Base-by-base conservation (phyloP, 495 filamentous ascomycete species). In the Annulohypoxylon nitens region DNA sequence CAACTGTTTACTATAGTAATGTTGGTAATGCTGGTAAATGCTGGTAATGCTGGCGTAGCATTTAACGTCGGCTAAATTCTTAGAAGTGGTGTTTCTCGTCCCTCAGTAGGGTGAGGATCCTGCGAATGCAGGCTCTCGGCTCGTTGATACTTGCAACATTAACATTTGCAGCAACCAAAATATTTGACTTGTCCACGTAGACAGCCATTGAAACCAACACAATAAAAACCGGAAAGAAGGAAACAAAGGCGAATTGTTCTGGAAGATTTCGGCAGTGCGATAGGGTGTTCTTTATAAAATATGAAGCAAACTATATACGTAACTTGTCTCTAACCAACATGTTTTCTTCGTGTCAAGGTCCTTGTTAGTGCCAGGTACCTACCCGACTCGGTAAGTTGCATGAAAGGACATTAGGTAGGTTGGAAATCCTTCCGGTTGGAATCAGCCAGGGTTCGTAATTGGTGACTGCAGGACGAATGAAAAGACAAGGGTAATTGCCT, bases 11-110 rank as follows among this genome's bases (percentile, higher is more conserved):
- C 43, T 47, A 47, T 47, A 47, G n/a, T 47, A 47, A 47, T 47
- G 43, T 47, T 47, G 30, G 30, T 47, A 47, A 47, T 47, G 43
- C 18, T 47, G 41, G 41, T 45, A 41, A 23, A 47, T 47, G 43
- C 18, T 47, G 41, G 41, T 45, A 41, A 23, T 41, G 37, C 10
- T 39, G 34, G 36, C 50, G 65, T 61, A 65, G 36, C 61, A 61
- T 62, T 45, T 58, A 51, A 53, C 48, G 43, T 33, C 71, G 71
- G 71, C 66, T 74, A 74, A 74, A 74, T 39, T 62, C 12, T 43
- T 45, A 55, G n/a, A 66, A 50, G 66, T 37, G 66, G 48, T 53
- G 59, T 63, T 45, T 68, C 33, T 36, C 66, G 26, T 57, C 58
- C 18, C 25, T 14, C 23, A 39, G 45, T 10, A 11, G 59, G 36